Conservation (phyloP, 169 alveolate species). For the Miamiensis avidus region DNA sequence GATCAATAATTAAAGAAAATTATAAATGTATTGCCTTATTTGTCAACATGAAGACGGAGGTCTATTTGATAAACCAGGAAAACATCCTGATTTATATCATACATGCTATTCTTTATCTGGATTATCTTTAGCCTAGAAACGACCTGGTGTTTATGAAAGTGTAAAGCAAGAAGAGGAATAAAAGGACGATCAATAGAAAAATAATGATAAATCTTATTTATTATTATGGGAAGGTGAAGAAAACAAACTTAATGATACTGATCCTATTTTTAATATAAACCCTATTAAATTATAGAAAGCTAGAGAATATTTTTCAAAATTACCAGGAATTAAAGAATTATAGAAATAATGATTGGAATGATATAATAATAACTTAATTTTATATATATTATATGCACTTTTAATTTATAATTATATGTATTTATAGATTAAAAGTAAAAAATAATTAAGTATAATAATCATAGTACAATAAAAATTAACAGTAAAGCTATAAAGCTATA, state of each 20-base stretch:
- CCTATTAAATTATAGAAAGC: not conserved
- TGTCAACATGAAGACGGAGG: conserved; percentile 89
- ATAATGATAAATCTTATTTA: not conserved
- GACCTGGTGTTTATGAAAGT: conserved; percentile 19
- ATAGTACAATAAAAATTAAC: no score
- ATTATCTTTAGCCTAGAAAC: conserved; percentile 64
- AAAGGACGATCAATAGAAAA: not conserved
- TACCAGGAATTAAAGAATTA: not conserved
- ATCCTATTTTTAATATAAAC: not conserved
- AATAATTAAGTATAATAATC: no score
- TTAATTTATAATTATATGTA: no score
- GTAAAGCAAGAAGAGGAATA: not conserved
- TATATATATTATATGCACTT: no score
- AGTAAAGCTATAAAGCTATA: no score
- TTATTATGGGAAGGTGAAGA: not conserved
- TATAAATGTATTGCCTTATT: conserved; percentile 49
- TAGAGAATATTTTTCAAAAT: not conserved
- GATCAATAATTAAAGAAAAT: conserved; percentile 45
- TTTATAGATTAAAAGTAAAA: no score
- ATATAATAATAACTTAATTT: no score
- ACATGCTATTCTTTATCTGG: conserved; percentile 95
- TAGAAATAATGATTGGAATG: not conserved
- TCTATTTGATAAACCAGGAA: conserved; percentile 95
- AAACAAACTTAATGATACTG: not conserved
- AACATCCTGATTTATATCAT: conserved; percentile 94